Conservation (phyloP, 2,329 filamentous ascomycete genomes). For the Fusarium lateritium region DNA sequence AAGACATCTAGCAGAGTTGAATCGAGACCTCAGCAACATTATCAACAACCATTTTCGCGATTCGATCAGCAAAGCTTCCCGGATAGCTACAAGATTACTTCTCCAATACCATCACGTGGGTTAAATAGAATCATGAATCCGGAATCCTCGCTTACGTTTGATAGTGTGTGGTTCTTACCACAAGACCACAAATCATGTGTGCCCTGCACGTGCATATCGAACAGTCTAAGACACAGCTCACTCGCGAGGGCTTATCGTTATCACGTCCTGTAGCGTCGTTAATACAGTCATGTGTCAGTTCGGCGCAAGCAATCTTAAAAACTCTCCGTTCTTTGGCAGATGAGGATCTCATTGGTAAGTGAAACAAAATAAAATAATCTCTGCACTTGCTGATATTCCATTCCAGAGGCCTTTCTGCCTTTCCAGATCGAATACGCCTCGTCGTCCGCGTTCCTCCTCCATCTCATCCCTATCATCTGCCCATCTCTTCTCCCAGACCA, state of each 20-base stretch:
- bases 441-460: constrained; percentile 58
- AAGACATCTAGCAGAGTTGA: constrained; percentile 46
- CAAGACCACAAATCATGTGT: constrained; percentile 52
- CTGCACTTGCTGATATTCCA: fast-evolving
- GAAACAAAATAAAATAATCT: fast-evolving
- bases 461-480: constrained; percentile 53
- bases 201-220: constrained; percentile 53
- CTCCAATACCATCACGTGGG: constrained; percentile 49
- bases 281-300: constrained; percentile 50
- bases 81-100: constrained; percentile 46
- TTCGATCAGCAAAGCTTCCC: constrained; percentile 50
- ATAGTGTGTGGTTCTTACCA: constrained; percentile 51
- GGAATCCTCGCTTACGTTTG: background rate
- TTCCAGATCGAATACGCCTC: constrained; percentile 60
- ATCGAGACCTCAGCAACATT: constrained; percentile 46
- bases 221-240: constrained; percentile 40
- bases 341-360: constrained; percentile 50
- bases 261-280: constrained; percentile 48
- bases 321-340: constrained; percentile 48
- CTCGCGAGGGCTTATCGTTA: constrained; percentile 30
- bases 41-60: constrained; percentile 50
- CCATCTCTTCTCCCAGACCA: constrained; percentile 54
- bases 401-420: constrained; percentile 54
- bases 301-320: constrained; percentile 48
- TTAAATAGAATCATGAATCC: fast-evolving